Evolutionary conservation across 2,329 filamentous ascomycete species (phyloP).

Genomic region (Penicillium digitatum): DNA sequence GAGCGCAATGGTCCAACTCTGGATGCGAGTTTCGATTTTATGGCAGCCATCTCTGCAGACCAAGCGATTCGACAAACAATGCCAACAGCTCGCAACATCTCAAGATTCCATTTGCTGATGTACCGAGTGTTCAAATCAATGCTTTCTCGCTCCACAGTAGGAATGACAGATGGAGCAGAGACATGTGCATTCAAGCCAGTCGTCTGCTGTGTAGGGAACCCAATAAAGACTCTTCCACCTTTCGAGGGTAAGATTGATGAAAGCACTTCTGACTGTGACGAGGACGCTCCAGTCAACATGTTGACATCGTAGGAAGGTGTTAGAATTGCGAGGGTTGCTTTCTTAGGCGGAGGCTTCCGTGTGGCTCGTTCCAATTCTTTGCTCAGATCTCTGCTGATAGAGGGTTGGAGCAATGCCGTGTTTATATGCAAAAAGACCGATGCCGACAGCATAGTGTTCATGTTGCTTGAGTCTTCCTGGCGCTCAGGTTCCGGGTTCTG

Average conservation of each 20-base stretch:
- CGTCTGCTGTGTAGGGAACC: conserved; percentile 95
- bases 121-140: conserved; percentile 95
- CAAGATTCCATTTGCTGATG: conserved; percentile 91
- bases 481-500: conserved; percentile 57
- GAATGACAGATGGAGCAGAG: conserved; percentile 92
- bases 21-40: conserved; percentile 58
- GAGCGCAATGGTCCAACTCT: conserved; percentile 27
- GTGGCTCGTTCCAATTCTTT: conserved; percentile 90
- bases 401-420: conserved; percentile 75
- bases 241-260: conserved; percentile 84
- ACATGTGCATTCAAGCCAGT: conserved; percentile 92
- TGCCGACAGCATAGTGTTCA: conserved; percentile 66
- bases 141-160: conserved; percentile 92
- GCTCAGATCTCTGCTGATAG: conserved; percentile 67
- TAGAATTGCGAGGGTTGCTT: conserved; percentile 78
- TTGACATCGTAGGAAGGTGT: conserved; percentile 87
- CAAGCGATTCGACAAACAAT: conserved; percentile 88
- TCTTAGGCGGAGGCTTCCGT: conserved; percentile 91
- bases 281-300: conserved; percentile 59
- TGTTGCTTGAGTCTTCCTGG: conserved; percentile 64
- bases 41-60: conserved; percentile 75
- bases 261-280: conserved; percentile 65
- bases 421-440: conserved; percentile 87
- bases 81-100: conserved; percentile 85
- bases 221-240: conserved; percentile 90